phyloP scores from a whole-genome alignment of 192 early-diverging fungal species.

The Lobosporangium transversale region DNA sequence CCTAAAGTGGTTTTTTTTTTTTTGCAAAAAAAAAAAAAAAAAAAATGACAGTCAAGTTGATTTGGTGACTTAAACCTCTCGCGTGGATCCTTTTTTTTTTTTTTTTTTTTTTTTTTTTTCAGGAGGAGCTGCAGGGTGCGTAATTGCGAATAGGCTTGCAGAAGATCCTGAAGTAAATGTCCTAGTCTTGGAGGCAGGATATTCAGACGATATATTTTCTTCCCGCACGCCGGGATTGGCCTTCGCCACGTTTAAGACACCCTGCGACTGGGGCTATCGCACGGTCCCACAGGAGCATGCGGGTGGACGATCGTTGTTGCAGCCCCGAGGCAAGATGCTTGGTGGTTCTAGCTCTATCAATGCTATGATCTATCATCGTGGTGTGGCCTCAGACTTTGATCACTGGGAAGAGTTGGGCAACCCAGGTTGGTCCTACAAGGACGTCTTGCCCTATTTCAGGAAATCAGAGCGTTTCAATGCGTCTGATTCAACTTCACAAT shows the following conservation, averaged over 20 bases:
- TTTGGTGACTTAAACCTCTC: too few species aligned
- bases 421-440: slow-evolving; percentile 45
- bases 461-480: slow-evolving; percentile 38
- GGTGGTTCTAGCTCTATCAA: slow-evolving; percentile 46
- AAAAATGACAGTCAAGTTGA: too few species aligned
- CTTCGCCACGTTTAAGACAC: slow-evolving; percentile 2
- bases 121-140: slow-evolving; percentile 50
- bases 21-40: too few species aligned
- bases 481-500: slow-evolving; percentile 19
- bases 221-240: too few species aligned
- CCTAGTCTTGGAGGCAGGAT: slow-evolving; percentile 39
- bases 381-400: slow-evolving; percentile 45
- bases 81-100: too few species aligned
- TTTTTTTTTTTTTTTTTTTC: too few species aligned
- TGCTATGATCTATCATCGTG: slow-evolving; percentile 54
- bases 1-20: too few species aligned
- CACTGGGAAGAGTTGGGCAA: slow-evolving; percentile 40
- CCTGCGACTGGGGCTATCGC: slow-evolving; percentile 25
- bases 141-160: slow-evolving; percentile 42
- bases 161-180: slow-evolving; percentile 40
- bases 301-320: slow-evolving; percentile 23
- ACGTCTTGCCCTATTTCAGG: slow-evolving; percentile 34
- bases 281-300: slow-evolving; percentile 32
- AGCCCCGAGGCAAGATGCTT: slow-evolving; percentile 37
- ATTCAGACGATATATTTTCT: slow-evolving; percentile 26